Percentiles rank a stretch among this genome's conserved stretches.
Evolutionary conservation across 441 rosid genomes (phyloP).

Genomic region (Bruguiera hainesii): DNA sequence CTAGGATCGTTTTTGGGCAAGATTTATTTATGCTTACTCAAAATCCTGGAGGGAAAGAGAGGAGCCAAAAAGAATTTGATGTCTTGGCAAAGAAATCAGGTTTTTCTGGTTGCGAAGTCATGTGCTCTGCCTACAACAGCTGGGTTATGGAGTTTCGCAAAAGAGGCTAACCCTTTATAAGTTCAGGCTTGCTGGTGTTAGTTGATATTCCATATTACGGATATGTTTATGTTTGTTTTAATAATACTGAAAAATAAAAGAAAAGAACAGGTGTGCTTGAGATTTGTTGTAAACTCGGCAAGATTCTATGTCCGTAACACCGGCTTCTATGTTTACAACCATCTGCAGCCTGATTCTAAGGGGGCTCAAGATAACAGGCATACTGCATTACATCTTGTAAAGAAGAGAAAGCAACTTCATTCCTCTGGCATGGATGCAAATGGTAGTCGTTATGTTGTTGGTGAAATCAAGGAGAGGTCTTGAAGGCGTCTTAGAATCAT

Average conservation of each 20-base stretch:
- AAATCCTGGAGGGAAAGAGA: conserved; percentile 69
- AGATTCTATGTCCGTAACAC: neutral
- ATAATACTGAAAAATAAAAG: too few relatives aligned
- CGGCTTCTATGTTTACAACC: neutral
- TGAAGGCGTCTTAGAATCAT: conserved; percentile 16
- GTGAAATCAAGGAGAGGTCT: conserved; percentile 40
- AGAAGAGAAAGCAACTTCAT: conserved; percentile 72
- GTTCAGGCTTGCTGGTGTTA: too few relatives aligned
- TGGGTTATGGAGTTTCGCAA: conserved; percentile 69
- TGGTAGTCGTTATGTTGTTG: conserved; percentile 44
- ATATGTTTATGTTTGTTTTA: neutral
- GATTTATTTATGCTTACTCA: conserved; percentile 69
- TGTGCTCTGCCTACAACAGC: conserved; percentile 46
- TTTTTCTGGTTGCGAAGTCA: conserved; percentile 48
- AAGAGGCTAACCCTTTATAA: conserved; percentile 15
- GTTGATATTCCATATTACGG: too few relatives aligned
- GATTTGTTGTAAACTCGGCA: too few relatives aligned
- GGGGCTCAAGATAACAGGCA: conserved; percentile 63
- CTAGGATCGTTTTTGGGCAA: conserved; percentile 43
- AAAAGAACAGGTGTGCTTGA: too few relatives aligned
- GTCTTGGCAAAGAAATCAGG: conserved; percentile 61
- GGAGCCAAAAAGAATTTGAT: conserved; percentile 63
- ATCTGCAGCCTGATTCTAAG: conserved; percentile 45
- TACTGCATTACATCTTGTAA: conserved; percentile 54
- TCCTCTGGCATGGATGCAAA: conserved; percentile 44